phyloP scores from a whole-genome alignment of 371 early-diverging fungal genomes.

The Zychaea mexicana region DNA sequence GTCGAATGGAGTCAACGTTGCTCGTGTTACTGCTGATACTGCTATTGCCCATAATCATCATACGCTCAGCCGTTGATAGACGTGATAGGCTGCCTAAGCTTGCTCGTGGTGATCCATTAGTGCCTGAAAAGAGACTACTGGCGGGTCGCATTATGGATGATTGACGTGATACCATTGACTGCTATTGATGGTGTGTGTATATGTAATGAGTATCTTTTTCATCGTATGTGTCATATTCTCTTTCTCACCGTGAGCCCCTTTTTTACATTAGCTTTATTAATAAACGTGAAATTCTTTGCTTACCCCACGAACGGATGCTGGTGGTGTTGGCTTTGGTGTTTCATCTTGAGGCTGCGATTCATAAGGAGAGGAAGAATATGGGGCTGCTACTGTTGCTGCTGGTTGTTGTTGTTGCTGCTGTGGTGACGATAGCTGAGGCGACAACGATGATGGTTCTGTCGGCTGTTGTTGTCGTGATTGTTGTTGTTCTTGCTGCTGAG shows the following conservation, averaged over 20 bases:
- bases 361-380: too few relatives aligned
- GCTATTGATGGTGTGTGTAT: neutral
- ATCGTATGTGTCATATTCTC: too few relatives aligned
- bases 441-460: neutral
- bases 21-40: constrained; percentile 8
- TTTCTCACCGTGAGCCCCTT: neutral
- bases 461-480: neutral
- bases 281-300: neutral
- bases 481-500: neutral
- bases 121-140: neutral
- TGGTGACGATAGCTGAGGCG: neutral
- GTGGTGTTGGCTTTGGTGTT: constrained; percentile 1
- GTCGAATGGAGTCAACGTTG: constrained; percentile 39
- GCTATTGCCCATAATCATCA: constrained; percentile 7
- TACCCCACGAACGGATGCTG: constrained; percentile 4
- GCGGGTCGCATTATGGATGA: neutral
- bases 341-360: neutral
- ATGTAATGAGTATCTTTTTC: too few relatives aligned
- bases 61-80: neutral
- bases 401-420: neutral
- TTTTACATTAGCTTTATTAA: neutral
- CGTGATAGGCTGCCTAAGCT: constrained; percentile 8
- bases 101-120: constrained; percentile 3
- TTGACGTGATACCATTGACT: neutral
- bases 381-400: too few relatives aligned